phyloP scores from a whole-genome alignment of 495 filamentous ascomycete genomes.

The Tuber calosporum region DNA sequence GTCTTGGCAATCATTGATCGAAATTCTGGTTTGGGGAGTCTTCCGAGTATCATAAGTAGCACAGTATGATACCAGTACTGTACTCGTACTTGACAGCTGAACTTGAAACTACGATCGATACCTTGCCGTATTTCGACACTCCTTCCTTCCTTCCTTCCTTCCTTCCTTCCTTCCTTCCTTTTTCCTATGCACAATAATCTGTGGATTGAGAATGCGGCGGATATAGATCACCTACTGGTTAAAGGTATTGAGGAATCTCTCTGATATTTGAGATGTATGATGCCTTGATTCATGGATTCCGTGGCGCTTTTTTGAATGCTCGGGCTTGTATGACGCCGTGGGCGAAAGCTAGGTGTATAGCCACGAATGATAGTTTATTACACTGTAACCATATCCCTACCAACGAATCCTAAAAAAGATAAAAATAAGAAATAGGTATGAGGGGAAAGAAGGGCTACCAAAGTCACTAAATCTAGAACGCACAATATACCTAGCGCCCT shows the following conservation, averaged over 20 bases:
- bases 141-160: too few relatives aligned
- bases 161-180: too few relatives aligned
- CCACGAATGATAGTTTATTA: neutral
- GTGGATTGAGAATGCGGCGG: neutral
- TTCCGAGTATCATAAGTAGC: too few relatives aligned
- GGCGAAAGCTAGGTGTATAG: neutral
- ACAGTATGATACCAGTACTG: too few relatives aligned
- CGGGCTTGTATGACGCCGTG: neutral
- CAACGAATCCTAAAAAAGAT: neutral
- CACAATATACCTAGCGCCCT: neutral
- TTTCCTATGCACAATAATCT: too few relatives aligned
- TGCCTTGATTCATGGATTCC: neutral
- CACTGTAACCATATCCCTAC: neutral
- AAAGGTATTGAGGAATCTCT: neutral
- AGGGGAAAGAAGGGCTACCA: neutral
- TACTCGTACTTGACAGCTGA: neutral
- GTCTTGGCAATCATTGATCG: constrained; percentile 2
- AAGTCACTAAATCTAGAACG: neutral
- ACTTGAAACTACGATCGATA: neutral
- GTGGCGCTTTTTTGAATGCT: neutral
- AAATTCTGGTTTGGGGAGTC: neutral
- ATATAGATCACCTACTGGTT: neutral
- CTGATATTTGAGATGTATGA: neutral
- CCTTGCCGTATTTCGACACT: too few relatives aligned
- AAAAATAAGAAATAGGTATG: neutral